Base-by-base conservation (phyloP, 1,284 basidiomycete genomes). In the Apiotrichum domesticum region DNA sequence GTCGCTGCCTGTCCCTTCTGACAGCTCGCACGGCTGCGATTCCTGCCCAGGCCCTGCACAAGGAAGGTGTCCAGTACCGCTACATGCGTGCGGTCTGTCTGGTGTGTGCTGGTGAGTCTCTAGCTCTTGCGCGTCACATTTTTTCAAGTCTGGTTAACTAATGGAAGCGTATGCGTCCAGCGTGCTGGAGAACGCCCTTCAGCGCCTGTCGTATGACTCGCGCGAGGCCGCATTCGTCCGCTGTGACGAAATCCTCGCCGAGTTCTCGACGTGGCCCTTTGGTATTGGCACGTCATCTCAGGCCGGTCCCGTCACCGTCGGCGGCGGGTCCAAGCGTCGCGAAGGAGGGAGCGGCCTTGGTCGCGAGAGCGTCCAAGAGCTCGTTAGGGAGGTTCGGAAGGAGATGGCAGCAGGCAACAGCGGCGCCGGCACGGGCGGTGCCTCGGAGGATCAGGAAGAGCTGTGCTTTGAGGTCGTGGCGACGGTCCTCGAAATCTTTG, bases 161-260 rank as follows among this genome's bases (percentile, higher is more conserved):
- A 62, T 51, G 15, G 21, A 47, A 70, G 77, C 79, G n/a, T 95
- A 95, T 69, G 90, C 92, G 0, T 93, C 91, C 13, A 90, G 86
- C 68, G 93, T 97, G n/a, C 81, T 96, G 51, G 93, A 96, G 70
- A 95, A 95, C 66, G 91, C 90, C 11, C 87, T 96, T 63, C 84
- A 85, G 55, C 80, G 90, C 62, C 79, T 96, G 34, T 86, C 84
- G 9, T 96, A 94, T 68, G 93, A 96, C 74, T 87, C 91, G 57
- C 79, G 93, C 49, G 93, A 97, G 78, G 85, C 84, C 0, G 92
- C 92, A 35, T 94, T 96, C 72, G 85, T 85, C 62, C 81, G 93
- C 59, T 92, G 89, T 66, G 93, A 97, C 72, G 93, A 96, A 65
- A 84, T 96, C 39, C 79, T 97, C 34, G 86, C 85, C 46, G 92